Evolutionary conservation across 2,329 filamentous ascomycete genomes (phyloP).

Genomic region (Pseudocercospora crystallina): DNA sequence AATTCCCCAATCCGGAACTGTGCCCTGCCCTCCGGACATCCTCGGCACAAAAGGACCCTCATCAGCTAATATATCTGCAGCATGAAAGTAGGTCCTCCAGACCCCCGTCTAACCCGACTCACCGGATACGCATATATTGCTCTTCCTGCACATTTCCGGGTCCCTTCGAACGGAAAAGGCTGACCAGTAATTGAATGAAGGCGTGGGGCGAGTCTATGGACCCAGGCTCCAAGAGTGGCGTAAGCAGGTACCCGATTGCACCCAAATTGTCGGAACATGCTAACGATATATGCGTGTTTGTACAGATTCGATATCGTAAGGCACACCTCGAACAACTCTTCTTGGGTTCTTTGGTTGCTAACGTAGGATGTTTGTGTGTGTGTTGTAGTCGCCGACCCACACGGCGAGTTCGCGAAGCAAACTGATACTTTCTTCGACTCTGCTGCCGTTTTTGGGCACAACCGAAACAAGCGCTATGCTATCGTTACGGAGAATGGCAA

Average conservation of each 20-base stretch:
- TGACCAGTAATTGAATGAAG: constrained; percentile 59
- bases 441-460: constrained; percentile 74
- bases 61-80: constrained; percentile 5
- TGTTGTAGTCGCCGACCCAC: constrained; percentile 76
- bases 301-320: too few species aligned
- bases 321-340: too few species aligned
- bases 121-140: too few species aligned
- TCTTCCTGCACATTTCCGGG: too few species aligned
- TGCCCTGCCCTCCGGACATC: neutral
- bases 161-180: too few species aligned
- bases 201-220: constrained; percentile 81
- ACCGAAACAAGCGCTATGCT: constrained; percentile 84
- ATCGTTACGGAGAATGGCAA: constrained; percentile 81
- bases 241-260: constrained; percentile 41
- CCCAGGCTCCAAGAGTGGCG: constrained; percentile 70
- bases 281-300: too few species aligned
- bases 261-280: constrained; percentile 1
- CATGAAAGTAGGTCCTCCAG: neutral
- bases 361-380: too few species aligned
- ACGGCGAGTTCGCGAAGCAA: constrained; percentile 75
- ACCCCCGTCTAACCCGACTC: too few species aligned
- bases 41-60: neutral
- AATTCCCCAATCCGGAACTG: neutral
- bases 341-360: too few species aligned
- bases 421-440: constrained; percentile 82